Conservation (phyloP, 768 basidiomycete genomes). For the Suillus paluster region DNA sequence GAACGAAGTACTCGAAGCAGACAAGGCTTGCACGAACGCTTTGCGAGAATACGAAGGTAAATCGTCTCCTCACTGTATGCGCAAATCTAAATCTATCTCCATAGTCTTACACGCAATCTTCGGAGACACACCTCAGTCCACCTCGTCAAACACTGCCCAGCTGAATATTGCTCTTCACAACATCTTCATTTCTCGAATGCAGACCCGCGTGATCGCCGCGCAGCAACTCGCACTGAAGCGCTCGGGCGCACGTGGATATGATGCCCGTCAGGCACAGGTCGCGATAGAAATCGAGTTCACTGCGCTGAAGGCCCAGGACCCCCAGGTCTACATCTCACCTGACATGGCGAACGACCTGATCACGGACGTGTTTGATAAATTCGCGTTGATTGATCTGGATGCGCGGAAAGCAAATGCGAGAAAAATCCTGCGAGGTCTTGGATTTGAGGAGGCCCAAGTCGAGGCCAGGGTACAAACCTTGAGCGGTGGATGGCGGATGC, state of each 20-base stretch:
- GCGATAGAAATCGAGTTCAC: constrained; percentile 11
- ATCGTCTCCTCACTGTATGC: neutral
- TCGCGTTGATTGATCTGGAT: constrained; percentile 11
- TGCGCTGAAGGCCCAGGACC: constrained; percentile 9
- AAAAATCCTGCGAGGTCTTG: constrained; percentile 59
- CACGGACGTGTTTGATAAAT: constrained; percentile 15
- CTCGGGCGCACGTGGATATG: constrained; percentile 14
- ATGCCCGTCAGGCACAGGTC: constrained; percentile 15
- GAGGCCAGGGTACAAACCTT: constrained; percentile 40
- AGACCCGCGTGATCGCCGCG: neutral
- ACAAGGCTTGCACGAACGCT: constrained; percentile 7
- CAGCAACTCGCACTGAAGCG: constrained; percentile 16
- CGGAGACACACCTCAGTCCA: neutral
- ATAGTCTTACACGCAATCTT: constrained; percentile 13
- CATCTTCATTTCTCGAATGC: constrained; percentile 12
- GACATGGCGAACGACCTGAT: constrained; percentile 12
- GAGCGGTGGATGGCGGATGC: constrained; percentile 69
- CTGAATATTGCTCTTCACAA: constrained; percentile 11
- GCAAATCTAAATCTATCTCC: neutral
- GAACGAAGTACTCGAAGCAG: constrained; percentile 15
- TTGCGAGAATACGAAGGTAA: constrained; percentile 17
- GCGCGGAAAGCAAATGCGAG: constrained; percentile 40
- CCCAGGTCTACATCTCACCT: constrained; percentile 12
- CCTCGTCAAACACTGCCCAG: neutral
- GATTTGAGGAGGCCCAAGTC: constrained; percentile 49